phyloP scores from a whole-genome alignment of 371 early-diverging fungal genomes.

The Syncephalis plumigaleata region DNA sequence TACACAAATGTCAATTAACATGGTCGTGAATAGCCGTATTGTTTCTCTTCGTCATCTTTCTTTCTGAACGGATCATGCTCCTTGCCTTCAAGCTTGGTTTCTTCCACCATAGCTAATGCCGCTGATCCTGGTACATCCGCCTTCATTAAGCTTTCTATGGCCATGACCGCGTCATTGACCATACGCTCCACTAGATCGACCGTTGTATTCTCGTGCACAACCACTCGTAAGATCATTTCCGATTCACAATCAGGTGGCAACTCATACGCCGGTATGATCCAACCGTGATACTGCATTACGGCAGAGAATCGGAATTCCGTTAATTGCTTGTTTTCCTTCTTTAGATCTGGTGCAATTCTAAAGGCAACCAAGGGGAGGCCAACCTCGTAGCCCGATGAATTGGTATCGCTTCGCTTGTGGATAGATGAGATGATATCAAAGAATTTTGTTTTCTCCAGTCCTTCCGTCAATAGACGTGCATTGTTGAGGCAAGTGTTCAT shows the following conservation, averaged over 20 bases:
- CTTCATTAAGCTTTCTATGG: too few species aligned
- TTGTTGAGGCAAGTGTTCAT: constrained; percentile 23
- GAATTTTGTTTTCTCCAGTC: constrained; percentile 27
- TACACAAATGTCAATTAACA: too few species aligned
- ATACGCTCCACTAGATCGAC: not conserved
- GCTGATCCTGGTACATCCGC: too few species aligned
- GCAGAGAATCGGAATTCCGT: constrained; percentile 23
- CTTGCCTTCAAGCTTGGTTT: too few species aligned
- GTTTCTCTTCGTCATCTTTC: too few species aligned
- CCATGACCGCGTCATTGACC: not conserved
- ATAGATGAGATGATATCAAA: constrained; percentile 32
- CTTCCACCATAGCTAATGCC: too few species aligned
- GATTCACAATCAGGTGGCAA: constrained; percentile 23
- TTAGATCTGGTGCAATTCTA: constrained; percentile 16
- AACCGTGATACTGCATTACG: constrained; percentile 28
- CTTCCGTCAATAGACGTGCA: constrained; percentile 29
- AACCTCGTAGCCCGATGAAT: constrained; percentile 15
- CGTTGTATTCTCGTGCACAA: constrained; percentile 30
- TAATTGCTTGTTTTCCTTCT: not conserved
- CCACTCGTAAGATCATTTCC: constrained; percentile 29
- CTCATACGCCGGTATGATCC: constrained; percentile 42
- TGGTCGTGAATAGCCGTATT: too few species aligned
- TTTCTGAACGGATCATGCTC: too few species aligned
- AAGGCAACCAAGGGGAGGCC: constrained; percentile 54
- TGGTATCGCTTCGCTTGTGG: constrained; percentile 5